Evolutionary conservation across 2,329 filamentous ascomycete genomes (phyloP).

Genomic region (Ceratocystis papillata): DNA sequence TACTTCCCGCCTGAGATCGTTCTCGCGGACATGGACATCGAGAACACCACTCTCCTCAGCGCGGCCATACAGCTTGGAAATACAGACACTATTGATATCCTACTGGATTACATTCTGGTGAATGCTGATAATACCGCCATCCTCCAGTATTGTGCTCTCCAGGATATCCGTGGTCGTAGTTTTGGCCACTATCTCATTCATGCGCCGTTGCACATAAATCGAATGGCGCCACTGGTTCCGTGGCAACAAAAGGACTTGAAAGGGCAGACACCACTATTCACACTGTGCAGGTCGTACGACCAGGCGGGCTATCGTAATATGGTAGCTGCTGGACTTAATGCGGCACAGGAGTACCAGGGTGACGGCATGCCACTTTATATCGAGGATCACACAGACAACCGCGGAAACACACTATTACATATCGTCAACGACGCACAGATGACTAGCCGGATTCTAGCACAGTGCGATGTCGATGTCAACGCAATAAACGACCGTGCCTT

Average conservation of each 20-base stretch:
- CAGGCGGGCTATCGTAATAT: conserved; percentile 76
- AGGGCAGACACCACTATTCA: conserved; percentile 94
- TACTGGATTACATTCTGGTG: conserved; percentile 60
- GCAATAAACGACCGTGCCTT: conserved; percentile 91
- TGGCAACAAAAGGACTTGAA: conserved; percentile 93
- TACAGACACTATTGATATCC: conserved; percentile 58
- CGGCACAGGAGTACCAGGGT: conserved; percentile 61
- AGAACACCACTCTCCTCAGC: conserved; percentile 79
- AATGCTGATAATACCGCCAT: conserved; percentile 47
- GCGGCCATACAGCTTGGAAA: conserved; percentile 82
- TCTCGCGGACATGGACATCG: conserved; percentile 75
- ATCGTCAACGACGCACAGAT: conserved; percentile 80
- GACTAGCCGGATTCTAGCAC: conserved; percentile 61
- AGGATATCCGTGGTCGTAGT: conserved; percentile 78
- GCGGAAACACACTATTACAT: conserved; percentile 91
- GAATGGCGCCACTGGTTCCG: conserved; percentile 66
- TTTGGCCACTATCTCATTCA: conserved; percentile 95
- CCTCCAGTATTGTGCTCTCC: conserved; percentile 56
- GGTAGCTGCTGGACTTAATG: conserved; percentile 69
- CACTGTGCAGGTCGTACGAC: conserved; percentile 89
- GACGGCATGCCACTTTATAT: conserved; percentile 75
- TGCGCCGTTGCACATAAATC: conserved; percentile 65
- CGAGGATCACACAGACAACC: conserved; percentile 83
- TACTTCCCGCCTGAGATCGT: conserved; percentile 63
- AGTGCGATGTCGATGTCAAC: conserved; percentile 92